Evolutionary conservation across 1,284 basidiomycete species (phyloP), one percentile per base, ranked within the genome.

Genomic region (Papiliotrema flavescens): DNA sequence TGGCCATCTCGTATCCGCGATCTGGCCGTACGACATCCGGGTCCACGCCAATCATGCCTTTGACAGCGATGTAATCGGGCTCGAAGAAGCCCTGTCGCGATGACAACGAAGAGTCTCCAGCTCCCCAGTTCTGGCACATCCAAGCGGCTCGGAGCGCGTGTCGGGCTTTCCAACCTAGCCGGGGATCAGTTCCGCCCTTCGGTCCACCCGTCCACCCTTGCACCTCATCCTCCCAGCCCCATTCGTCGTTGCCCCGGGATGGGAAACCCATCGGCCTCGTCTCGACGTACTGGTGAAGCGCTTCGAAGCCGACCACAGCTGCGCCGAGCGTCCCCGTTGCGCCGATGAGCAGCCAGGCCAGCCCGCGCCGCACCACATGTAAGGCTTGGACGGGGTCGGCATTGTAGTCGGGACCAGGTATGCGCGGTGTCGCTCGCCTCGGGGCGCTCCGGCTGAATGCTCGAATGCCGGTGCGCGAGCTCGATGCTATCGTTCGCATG

Each of bases 101-200:
- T 62, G 26, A 67, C 51, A 14, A 37, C 49, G 39, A 40, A 28
- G 24, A 20, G 54, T 64, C 9, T 8, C 84, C 84, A 9, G 81
- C 80, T 7, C 85, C 86, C 85, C 85, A 88, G 63, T 87, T 79
- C 62, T 85, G 82, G 4, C 84, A 83, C 74, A 87, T 85, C 88
- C 88, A 91, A 13, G 89, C 87, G 28, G 82, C 82, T 37, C 89
- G 83, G 0, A 89, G 76, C 19, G 83, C 81, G 70, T 87, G 84
- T 24, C 87, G 79, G 17, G 80, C 87, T 66, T 78, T 80, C 66
- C 82, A 81, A 0, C 88, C 86, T 2, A 92, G 79, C 9, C 77
- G 80, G 5, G 85, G 80, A 69, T 90, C 86, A 15, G 89, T 91
- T 39, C 89, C 90, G 8, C 86, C 87, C 20, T 57, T 68, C 7